phyloP scores from a whole-genome alignment of 441 rosid genomes.

The Jatropha multifida region DNA sequence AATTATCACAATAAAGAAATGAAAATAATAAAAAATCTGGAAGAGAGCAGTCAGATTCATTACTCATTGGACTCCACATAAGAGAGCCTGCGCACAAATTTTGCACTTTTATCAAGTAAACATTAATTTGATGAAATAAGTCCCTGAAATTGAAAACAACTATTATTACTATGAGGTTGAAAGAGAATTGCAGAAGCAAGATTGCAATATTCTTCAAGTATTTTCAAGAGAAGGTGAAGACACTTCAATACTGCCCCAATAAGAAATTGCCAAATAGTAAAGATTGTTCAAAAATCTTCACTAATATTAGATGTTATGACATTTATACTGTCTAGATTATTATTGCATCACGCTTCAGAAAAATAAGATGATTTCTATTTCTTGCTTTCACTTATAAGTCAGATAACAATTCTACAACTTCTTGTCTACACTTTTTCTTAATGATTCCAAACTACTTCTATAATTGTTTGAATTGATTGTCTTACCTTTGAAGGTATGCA shows the following conservation, averaged over 20 bases:
- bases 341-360: not conserved
- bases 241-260: not conserved
- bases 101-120: not conserved
- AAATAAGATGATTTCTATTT: slow-evolving; percentile 6
- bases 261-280: not conserved
- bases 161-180: not conserved
- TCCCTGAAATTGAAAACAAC: not conserved
- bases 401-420: not conserved
- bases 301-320: not conserved
- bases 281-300: not conserved
- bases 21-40: not conserved
- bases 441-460: not conserved
- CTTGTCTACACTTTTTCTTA: not conserved
- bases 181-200: not conserved
- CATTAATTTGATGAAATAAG: not conserved
- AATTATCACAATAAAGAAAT: no score
- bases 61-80: no score
- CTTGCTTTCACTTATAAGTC: not conserved
- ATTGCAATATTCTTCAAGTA: not conserved
- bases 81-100: no score
- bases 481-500: slow-evolving; percentile 82
- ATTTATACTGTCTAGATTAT: not conserved
- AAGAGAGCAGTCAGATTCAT: not conserved
- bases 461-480: not conserved
- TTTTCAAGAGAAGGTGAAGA: not conserved